phyloP scores from a whole-genome alignment of 139 green algal species.

The Zygnema circumcarinatum region DNA sequence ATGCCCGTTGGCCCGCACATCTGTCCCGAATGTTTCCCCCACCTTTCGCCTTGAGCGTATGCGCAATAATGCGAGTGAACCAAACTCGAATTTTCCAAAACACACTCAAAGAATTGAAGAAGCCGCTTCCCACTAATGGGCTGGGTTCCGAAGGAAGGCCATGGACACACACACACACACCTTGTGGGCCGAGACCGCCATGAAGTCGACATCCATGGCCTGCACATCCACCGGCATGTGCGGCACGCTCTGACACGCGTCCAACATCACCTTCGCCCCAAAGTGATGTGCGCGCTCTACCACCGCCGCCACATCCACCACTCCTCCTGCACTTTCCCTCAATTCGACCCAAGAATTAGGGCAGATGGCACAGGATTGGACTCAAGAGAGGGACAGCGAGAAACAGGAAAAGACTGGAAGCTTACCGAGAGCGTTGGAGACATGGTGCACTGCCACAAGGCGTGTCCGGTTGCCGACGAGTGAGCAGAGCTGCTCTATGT shows the following conservation, averaged over 20 bases:
- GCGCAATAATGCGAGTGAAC: too few relatives aligned
- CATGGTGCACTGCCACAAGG: slow-evolving; percentile 89
- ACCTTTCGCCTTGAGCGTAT: too few relatives aligned
- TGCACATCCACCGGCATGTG: slow-evolving; percentile 94
- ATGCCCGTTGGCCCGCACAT: slow-evolving; percentile 96
- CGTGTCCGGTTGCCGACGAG: slow-evolving; percentile 71
- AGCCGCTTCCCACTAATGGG: too few relatives aligned
- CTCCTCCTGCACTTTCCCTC: background rate
- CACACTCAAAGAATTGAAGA: too few relatives aligned
- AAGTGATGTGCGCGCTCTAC: slow-evolving; percentile 69
- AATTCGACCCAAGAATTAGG: too few relatives aligned
- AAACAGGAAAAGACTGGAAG: too few relatives aligned
- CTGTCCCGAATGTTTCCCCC: slow-evolving; percentile 4
- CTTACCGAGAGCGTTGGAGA: slow-evolving; percentile 92
- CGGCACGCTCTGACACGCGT: slow-evolving; percentile 95
- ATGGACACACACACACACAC: slow-evolving; percentile 8
- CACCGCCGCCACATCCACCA: slow-evolving; percentile 53
- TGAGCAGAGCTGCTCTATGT: slow-evolving; percentile 69
- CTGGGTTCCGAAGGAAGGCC: too few relatives aligned
- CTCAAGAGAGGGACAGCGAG: too few relatives aligned
- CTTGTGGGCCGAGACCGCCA: slow-evolving; percentile 95
- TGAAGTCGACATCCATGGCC: slow-evolving; percentile 89
- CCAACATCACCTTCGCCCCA: slow-evolving; percentile 89
- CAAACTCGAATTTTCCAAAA: too few relatives aligned
- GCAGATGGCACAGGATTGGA: too few relatives aligned